Base-by-base conservation (phyloP, 2,329 filamentous ascomycete genomes). In the Colletotrichum filicis region DNA sequence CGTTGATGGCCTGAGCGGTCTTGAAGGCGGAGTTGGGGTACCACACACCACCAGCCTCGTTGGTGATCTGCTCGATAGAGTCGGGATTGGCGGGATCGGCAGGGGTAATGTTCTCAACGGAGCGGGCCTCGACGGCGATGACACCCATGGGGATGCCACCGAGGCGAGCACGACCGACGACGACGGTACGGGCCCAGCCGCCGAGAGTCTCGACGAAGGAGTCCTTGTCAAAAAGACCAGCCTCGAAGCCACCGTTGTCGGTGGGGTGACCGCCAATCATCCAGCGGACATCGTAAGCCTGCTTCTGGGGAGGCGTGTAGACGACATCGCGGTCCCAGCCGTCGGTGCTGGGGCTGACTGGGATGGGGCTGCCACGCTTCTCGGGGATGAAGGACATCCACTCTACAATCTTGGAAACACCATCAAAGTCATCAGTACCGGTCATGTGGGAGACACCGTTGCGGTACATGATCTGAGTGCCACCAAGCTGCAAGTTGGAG, bases 401-500 rank as follows among this genome's bases (percentile, higher is more conserved):
- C 82, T 97, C 93, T 62, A 98, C 95, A 81, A 99, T 98, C 89
- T 97, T 97, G 79, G 94, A 95, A 26, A 99, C 94, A 90, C 97
- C 97, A 80, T 96, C 95, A 79, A 99, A 98, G 86, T 99, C 97
- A 80, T 99, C 96, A 78, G 93, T 94, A 79, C 97, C 97, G 77
- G 96, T 98, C 94, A 98, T 96, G 88, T 99, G 97, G 26, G 97
- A 98, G 55, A 99, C 97, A 91, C 97, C 97, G 83, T 99, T 99
- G 87, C 94, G 95, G 91, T 99, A 98, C 97, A 99, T 99, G 90
- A 99, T 99, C 86, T 99, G 97, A n/a, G 97, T 99, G 79, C 97
- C 97, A 92, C 97, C 97, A 76, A 99, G 94, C 88, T 99, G 97
- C 81, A 99, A 86, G 90, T 99, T 99, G 74, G 97, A 98, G 28